A percentile compares a stretch with the other conserved stretches of the same genome.
These are phyloP conservation scores for Forsythia suspensa DNA, from an alignment of 257 asterid species.

Conservation along the genomic window DNA sequence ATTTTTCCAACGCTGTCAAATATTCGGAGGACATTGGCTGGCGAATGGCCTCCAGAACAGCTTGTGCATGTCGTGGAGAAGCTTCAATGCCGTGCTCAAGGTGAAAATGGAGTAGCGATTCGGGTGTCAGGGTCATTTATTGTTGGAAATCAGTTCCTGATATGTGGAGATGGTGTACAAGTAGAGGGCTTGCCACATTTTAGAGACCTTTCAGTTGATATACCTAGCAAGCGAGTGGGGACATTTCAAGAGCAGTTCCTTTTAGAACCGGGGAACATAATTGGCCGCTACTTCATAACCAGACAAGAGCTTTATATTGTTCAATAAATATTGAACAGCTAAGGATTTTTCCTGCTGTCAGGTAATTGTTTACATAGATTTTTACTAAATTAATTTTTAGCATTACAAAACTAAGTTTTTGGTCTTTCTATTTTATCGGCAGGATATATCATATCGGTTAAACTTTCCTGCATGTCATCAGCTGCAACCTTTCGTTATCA, in stretches of 20 bases:
- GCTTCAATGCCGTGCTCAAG: conserved; percentile 82
- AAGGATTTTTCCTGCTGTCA: conserved; percentile 12
- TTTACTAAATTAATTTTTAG: not conserved
- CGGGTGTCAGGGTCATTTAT: conserved; percentile 87
- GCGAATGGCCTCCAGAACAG: conserved; percentile 94
- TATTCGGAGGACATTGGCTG: conserved; percentile 78
- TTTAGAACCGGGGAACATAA: conserved; percentile 47
- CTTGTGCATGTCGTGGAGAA: conserved; percentile 96
- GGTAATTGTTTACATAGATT: conserved; percentile 14
- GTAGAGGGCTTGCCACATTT: conserved; percentile 86
- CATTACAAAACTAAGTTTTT: conserved; percentile 1
- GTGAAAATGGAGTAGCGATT: conserved; percentile 70
- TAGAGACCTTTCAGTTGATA: conserved; percentile 72
- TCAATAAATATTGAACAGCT: conserved; percentile 22
- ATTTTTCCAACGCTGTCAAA: conserved; percentile 56
- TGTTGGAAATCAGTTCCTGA: conserved; percentile 88
- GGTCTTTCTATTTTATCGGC: conserved; percentile 1
- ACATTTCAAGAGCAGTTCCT: conserved; percentile 85
- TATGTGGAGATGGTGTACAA: conserved; percentile 93
- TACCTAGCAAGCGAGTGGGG: conserved; percentile 81
- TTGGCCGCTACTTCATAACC: conserved; percentile 70
- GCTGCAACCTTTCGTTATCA: not conserved
- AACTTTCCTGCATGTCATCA: not conserved
- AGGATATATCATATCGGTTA: not conserved
- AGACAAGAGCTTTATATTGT: conserved; percentile 80